Base-by-base conservation (phyloP, 2,329 filamentous ascomycete genomes). In the Colletotrichum spaethianum region DNA sequence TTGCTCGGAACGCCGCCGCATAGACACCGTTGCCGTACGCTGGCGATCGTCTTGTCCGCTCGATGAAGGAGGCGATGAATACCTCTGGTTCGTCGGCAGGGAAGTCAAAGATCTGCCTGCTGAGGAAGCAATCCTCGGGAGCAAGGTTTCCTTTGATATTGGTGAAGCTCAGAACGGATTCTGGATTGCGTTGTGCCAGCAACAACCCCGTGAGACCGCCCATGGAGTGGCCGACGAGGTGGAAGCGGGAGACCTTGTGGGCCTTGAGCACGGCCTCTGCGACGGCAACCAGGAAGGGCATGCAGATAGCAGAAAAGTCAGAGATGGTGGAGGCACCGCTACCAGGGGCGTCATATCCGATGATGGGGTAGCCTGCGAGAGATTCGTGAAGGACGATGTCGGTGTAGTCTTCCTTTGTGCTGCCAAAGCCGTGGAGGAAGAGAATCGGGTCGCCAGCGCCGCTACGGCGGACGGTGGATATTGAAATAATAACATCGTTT, bases 191-290 rank as follows among this genome's bases (percentile, higher is more conserved):
- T n/a, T 65, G 64, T 7, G 76, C 77, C 4, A 78, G 74, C 12
- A 74, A 40, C 12, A 78, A 48, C 5, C 63, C 75, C 0, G 74
- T 75, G 7, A 78, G 69, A 8, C 77, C 77, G 36, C 77, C 76
- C 77, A 78, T 78, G 20, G 77, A 78, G 66, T 78, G 77, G 1
- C 77, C 77, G n/a, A 78, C 72, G 26, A 78, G 66, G 68, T 78
- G 77, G 31, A 75, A 75, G n/a, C 63, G 42, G 1, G 18, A 16
- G 28, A 77, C 65, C 0, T 53, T 20, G 60, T 69, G 61, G 63
- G 74, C 68, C 23, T 56, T 16, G 1, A 78, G 65, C 1, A 79
- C 64, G 7, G 63, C 67, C 44, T 74, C 56, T 5, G 75, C 75
- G 1, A 71, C 74, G 12, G 52, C 38, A 8, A 74, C 73, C 12